Base-by-base conservation (phyloP, 306 rosid species). In the Quercus variabilis region DNA sequence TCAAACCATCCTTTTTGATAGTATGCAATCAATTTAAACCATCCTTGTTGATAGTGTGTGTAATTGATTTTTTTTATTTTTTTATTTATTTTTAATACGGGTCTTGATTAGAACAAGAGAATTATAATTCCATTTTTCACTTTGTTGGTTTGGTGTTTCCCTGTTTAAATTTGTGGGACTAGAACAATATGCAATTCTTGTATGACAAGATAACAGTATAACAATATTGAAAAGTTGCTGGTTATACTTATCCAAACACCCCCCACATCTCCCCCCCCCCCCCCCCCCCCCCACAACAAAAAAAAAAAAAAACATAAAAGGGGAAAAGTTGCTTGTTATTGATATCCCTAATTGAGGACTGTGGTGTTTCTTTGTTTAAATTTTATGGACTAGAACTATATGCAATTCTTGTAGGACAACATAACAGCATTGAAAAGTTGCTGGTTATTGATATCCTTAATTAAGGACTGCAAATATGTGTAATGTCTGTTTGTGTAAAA, bases 271-370 rank as follows among this genome's bases (percentile, higher is more conserved):
- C 8, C 2, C 3, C 10, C 2, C 2, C 0, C 9, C 2, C 9
- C 2, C 2, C 2, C 3, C 3, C 0, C 11, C 46, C 0, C 0
- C n/a, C n/a, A n/a, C n/a, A n/a, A n/a, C n/a, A n/a, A n/a, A n/a
- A n/a, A 7, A 38, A 38, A 38, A 35, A 6, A 0, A 6, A n/a
- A n/a, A n/a, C n/a, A n/a, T n/a, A n/a, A n/a, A 6, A 1, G 0
- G 10, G 43, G 10, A 38, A 7, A 38, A 38, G 46, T 38, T 38
- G 46, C 46, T 38, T 11, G 46, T 38, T 38, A 38, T 38, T 0
- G 11, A 38, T 38, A 38, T 38, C 46, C 46, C 46, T 38, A 38
- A 8, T 38, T 38, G 46, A 38, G 11, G 11, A 38, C 46, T 49
- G 2, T 60, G 35, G 38, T 60, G n/a, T 13, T 12, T 31, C 68